These are phyloP conservation scores for Fusarium praegraminearum DNA, from an alignment of 2,329 filamentous ascomycete species.

Conservation along the genomic window DNA sequence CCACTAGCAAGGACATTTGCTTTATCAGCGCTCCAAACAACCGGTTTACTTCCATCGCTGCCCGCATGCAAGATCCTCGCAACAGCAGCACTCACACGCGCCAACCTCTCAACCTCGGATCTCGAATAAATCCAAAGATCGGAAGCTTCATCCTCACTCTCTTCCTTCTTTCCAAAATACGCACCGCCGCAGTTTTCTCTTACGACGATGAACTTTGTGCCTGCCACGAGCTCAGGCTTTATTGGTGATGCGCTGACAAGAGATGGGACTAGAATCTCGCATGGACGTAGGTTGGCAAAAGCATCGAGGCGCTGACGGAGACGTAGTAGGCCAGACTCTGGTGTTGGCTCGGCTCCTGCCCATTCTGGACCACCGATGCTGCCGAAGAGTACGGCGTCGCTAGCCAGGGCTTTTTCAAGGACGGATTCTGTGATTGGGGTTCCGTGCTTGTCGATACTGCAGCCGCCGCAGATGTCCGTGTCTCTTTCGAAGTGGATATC, in stretches of 20 bases:
- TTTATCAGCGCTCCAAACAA: conserved; percentile 64
- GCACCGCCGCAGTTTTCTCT: conserved; percentile 64
- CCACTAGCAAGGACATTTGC: conserved; percentile 65
- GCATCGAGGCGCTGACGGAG: conserved; percentile 58
- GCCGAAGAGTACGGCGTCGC: conserved; percentile 61
- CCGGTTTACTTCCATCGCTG: conserved; percentile 48
- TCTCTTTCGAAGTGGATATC: conserved; percentile 48
- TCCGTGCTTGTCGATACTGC: conserved; percentile 59
- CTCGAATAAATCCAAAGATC: conserved; percentile 62
- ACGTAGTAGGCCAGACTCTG: conserved; percentile 58
- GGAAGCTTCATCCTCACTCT: conserved; percentile 57
- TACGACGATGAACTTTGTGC: conserved; percentile 62
- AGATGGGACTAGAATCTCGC: conserved; percentile 59
- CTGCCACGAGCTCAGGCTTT: conserved; percentile 58
- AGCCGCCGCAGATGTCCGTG: conserved; percentile 50
- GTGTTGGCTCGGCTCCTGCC: conserved; percentile 56
- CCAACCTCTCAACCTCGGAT: conserved; percentile 60
- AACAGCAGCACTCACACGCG: conserved; percentile 60
- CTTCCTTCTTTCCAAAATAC: conserved; percentile 62
- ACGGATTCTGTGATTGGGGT: conserved; percentile 59
- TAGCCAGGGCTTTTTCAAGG: conserved; percentile 55
- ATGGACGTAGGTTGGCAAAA: conserved; percentile 65
- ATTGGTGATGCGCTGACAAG: conserved; percentile 57
- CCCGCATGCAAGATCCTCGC: conserved; percentile 51
- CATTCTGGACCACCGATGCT: conserved; percentile 63